Evolutionary conservation across 2,329 filamentous ascomycete species (phyloP).

Genomic region (Colletotrichum shisoi): DNA sequence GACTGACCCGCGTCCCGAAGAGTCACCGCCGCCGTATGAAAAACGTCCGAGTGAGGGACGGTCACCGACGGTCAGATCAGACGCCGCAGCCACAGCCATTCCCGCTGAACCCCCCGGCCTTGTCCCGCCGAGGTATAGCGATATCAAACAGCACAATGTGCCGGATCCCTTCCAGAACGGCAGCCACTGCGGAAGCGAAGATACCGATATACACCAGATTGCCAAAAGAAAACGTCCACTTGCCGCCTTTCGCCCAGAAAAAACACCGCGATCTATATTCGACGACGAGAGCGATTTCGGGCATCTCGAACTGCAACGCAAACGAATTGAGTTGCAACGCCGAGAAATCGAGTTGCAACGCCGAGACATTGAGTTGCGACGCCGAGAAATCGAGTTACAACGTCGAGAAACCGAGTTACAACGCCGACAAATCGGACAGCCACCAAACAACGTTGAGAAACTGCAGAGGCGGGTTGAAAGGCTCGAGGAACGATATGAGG

Average conservation of each 20-base stretch:
- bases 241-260: background rate
- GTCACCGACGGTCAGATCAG: background rate
- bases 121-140: background rate
- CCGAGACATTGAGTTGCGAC: too few relatives aligned
- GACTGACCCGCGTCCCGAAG: background rate
- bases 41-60: background rate
- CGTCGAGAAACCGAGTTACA: too few relatives aligned
- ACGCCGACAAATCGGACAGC: background rate
- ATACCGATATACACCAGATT: background rate
- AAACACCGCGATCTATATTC: background rate
- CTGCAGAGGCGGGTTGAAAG: background rate
- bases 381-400: too few relatives aligned
- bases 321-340: too few relatives aligned
- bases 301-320: too few relatives aligned
- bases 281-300: background rate
- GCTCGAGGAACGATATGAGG: background rate
- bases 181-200: background rate
- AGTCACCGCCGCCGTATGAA: slow-evolving; percentile 15
- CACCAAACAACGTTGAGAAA: background rate
- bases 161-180: background rate
- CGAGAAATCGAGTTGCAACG: too few relatives aligned
- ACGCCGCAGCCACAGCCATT: background rate
- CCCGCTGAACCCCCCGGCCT: background rate
- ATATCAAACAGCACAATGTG: background rate
- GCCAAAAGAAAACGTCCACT: background rate